Base-by-base conservation (phyloP, 1,284 basidiomycete species). In the Ceratobasidium theobromae region DNA sequence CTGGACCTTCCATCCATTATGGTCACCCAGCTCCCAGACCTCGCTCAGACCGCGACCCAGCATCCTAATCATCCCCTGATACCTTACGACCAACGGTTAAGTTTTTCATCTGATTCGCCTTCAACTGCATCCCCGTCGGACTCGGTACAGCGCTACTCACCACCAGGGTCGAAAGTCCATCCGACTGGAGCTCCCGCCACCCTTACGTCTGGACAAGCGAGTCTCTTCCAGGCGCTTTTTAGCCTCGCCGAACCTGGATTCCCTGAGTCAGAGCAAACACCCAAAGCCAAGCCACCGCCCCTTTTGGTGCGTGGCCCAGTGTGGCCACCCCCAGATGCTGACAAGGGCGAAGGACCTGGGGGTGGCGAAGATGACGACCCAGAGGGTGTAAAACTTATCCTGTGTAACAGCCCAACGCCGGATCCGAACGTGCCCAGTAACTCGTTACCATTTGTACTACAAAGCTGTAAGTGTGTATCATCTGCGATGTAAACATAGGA, bases 311-410 rank as follows among this genome's bases (percentile, higher is more conserved):
- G n/a, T n/a, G n/a, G n/a, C n/a, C n/a, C 68, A 32, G 43, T 48
- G 25, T 66, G 57, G 48, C 57, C 54, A 27, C 58, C 68, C 12
- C 32, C 60, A 45, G 52, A 43, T 40, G 27, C 38, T 3, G 67
- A 30, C 49, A 21, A 62, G 21, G 46, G 55, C 35, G 53, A 67
- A 18, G 49, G 54, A 25, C 51, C 30, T 27, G 66, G 55, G 28
- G 54, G 45, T 14, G 57, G 67, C 4, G 62, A 62, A 25, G 53
- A 60, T 9, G 57, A 66, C 18, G 57, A 66, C 18, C 60, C 60
- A 0, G 60, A 65, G 25, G 60, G 60, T 0, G 30, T 65, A 8
- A 32, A n/a, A 25, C 38, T 23, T 12, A 53, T 53, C 21, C n/a
- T 65, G 12, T 60, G 57, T 38, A 28, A 51, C 11, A 23, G 38